These are phyloP conservation scores for Atkinsonella texensis DNA, from an alignment of 2,329 filamentous ascomycete genomes.

Conservation along the genomic window DNA sequence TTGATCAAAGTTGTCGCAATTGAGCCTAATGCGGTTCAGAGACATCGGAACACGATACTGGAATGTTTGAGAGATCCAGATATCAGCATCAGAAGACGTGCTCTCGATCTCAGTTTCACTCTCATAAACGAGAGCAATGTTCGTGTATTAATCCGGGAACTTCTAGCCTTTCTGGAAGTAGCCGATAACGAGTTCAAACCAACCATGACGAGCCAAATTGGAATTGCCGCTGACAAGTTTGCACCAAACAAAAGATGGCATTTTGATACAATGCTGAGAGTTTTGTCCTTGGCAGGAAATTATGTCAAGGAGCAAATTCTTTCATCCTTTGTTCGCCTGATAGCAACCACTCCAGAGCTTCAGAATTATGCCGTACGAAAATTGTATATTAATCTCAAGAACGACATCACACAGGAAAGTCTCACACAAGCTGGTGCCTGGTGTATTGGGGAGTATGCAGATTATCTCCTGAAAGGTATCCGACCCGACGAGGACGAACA, in stretches of 20 bases:
- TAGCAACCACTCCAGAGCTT: constrained; percentile 85
- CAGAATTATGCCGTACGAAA: constrained; percentile 97
- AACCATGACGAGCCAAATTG: constrained; percentile 96
- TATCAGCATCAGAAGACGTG: constrained; percentile 90
- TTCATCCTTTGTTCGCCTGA: constrained; percentile 89
- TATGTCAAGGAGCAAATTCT: constrained; percentile 97
- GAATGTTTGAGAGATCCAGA: constrained; percentile 94
- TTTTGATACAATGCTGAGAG: constrained; percentile 91
- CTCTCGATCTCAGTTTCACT: constrained; percentile 95
- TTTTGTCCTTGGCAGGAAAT: constrained; percentile 86
- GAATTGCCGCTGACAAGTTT: constrained; percentile 89
- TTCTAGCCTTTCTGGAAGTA: constrained; percentile 90
- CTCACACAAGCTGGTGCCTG: constrained; percentile 86
- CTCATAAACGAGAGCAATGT: constrained; percentile 96
- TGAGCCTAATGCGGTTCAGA: constrained; percentile 92
- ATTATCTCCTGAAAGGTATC: constrained; percentile 75
- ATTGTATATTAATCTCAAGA: constrained; percentile 78
- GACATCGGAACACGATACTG: constrained; percentile 93
- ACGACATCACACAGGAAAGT: constrained; percentile 95
- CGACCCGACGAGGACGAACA: constrained; percentile 92
- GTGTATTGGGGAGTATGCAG: constrained; percentile 96
- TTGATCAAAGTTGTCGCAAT: constrained; percentile 97
- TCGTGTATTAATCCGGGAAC: constrained; percentile 79
- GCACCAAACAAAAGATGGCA: constrained; percentile 98
- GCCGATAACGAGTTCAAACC: constrained; percentile 98